phyloP scores from a whole-genome alignment of 169 alveolate species.

The Babesia sp. region DNA sequence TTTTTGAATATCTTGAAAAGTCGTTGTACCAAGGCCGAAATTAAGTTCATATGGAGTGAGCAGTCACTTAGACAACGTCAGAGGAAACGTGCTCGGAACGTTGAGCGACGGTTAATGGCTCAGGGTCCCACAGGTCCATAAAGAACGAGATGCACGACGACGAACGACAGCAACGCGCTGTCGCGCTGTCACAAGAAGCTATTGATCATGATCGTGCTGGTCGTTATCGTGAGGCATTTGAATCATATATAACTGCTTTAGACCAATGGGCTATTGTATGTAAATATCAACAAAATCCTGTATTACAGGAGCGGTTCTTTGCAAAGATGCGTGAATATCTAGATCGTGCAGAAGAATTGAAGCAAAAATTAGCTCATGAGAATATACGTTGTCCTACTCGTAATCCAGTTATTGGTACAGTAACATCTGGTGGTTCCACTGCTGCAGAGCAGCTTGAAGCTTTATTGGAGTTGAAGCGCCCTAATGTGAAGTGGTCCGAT shows the following conservation, averaged over 20 bases:
- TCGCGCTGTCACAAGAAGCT: constrained; percentile 58
- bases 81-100: constrained; percentile 9
- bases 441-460: constrained; percentile 44
- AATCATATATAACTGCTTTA: constrained; percentile 51
- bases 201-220: constrained; percentile 37
- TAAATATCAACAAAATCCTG: constrained; percentile 70
- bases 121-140: too few species aligned
- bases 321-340: constrained; percentile 74
- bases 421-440: constrained; percentile 30
- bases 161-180: constrained; percentile 52
- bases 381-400: neutral
- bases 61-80: constrained; percentile 45
- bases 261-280: constrained; percentile 63
- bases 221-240: constrained; percentile 42
- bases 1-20: constrained; percentile 57
- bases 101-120: neutral
- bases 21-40: constrained; percentile 39
- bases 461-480: constrained; percentile 49
- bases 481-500: constrained; percentile 94
- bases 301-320: constrained; percentile 67
- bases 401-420: neutral
- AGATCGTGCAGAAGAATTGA: constrained; percentile 72
- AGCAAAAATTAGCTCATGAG: constrained; percentile 37
- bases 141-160: constrained; percentile 46
- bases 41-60: constrained; percentile 71